A percentile compares a stretch with the other conserved stretches of the same genome.
phyloP scores from a whole-genome alignment of 208 protist genomes.

The Trypanosoma boissoni region DNA sequence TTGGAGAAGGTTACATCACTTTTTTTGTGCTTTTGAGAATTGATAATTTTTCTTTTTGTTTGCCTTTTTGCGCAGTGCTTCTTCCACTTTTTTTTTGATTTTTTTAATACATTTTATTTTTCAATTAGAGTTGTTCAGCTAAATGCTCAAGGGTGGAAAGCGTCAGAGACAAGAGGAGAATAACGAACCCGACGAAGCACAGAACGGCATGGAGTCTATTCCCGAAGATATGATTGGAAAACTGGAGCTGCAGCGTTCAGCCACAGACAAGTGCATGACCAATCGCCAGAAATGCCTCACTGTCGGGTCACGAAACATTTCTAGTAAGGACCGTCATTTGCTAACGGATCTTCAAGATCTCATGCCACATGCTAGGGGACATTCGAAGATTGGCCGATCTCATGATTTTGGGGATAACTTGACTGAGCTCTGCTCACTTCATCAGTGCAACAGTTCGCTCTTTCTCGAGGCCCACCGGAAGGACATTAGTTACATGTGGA shows the following conservation, averaged over 20 bases:
- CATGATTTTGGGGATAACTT: constrained; percentile 68
- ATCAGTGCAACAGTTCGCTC: constrained; percentile 92
- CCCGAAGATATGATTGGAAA: constrained; percentile 60
- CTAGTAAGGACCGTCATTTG: constrained; percentile 92
- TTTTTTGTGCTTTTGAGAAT: too few relatives aligned
- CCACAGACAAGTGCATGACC: constrained; percentile 78
- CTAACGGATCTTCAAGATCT: constrained; percentile 90
- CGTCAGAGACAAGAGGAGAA: constrained; percentile 14
- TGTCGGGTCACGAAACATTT: constrained; percentile 88
- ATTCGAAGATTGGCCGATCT: constrained; percentile 86
- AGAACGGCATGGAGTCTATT: constrained; percentile 3
- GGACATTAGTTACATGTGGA: constrained; percentile 94
- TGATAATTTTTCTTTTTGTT: too few relatives aligned
- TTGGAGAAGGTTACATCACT: too few relatives aligned
- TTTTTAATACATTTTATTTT: neutral
- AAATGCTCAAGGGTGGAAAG: constrained; percentile 17
- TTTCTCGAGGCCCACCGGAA: constrained; percentile 92
- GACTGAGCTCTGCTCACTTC: constrained; percentile 88
- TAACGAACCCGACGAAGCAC: neutral
- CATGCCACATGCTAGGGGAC: constrained; percentile 94
- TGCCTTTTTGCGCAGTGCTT: too few relatives aligned
- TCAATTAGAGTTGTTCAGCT: neutral
- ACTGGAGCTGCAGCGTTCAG: constrained; percentile 40
- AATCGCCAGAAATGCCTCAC: constrained; percentile 95
- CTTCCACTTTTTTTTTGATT: neutral